phyloP scores from a whole-genome alignment of 129 eudicot species.

The Escallonia herrerae region DNA sequence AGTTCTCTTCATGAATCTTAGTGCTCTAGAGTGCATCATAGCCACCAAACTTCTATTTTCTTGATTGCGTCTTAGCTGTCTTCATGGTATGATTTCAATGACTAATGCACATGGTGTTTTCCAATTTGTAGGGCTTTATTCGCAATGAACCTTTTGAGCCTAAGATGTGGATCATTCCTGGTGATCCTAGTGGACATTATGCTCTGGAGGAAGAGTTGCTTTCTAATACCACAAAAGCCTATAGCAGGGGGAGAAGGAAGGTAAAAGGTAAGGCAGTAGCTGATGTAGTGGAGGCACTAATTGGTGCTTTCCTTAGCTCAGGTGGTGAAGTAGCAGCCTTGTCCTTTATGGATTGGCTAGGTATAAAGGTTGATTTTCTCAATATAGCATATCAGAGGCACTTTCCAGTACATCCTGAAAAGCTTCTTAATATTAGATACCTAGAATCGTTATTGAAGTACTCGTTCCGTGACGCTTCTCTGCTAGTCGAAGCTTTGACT shows the following conservation, averaged over 20 bases:
- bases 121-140: slow-evolving; percentile 60
- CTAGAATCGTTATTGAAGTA: slow-evolving; percentile 51
- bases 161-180: slow-evolving; percentile 76
- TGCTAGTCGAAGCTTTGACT: slow-evolving; percentile 87
- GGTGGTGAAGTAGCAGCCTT: slow-evolving; percentile 82
- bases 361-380: slow-evolving; percentile 52
- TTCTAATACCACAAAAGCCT: slow-evolving; percentile 32
- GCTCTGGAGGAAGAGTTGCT: slow-evolving; percentile 30
- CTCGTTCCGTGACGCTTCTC: slow-evolving; percentile 51
- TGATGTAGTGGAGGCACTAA: slow-evolving; percentile 83
- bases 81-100: not conserved
- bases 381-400: slow-evolving; percentile 32
- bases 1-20: no score
- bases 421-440: slow-evolving; percentile 27
- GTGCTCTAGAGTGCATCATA: not conserved
- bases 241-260: slow-evolving; percentile 21
- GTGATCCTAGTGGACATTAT: slow-evolving; percentile 24
- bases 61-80: not conserved
- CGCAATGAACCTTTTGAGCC: slow-evolving; percentile 72
- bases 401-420: slow-evolving; percentile 33
- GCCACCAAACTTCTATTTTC: not conserved
- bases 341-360: slow-evolving; percentile 79
- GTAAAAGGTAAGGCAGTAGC: slow-evolving; percentile 64
- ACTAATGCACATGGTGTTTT: not conserved
- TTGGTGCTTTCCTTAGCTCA: slow-evolving; percentile 60